Conservation (phyloP, 345 rosid species). For the Brassica incana region DNA sequence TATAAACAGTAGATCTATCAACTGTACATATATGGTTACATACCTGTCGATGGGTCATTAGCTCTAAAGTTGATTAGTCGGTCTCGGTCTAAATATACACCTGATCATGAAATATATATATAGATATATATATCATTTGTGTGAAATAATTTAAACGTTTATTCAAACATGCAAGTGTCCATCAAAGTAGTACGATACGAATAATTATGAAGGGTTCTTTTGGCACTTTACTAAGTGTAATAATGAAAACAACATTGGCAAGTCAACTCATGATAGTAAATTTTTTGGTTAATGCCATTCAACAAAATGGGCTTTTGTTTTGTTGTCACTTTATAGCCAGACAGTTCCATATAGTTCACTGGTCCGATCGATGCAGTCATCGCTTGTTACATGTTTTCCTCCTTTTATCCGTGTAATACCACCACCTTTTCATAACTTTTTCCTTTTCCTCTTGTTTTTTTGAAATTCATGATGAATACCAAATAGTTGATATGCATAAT, state of each 20-base stretch:
- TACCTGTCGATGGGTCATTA: constrained; percentile 33
- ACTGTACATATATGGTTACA: constrained; percentile 28
- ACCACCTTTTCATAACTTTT: constrained; percentile 1
- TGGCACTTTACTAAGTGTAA: constrained; percentile 43
- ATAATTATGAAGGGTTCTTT: constrained; percentile 33
- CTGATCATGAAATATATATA: constrained; percentile 36
- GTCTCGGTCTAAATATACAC: constrained; percentile 32
- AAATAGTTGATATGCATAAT: constrained; percentile 1
- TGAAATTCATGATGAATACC: constrained; percentile 17
- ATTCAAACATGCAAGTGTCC: constrained; percentile 36
- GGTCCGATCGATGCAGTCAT: constrained; percentile 37
- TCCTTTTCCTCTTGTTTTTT: background rate
- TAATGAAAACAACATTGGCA: constrained; percentile 42
- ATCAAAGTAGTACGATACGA: constrained; percentile 37
- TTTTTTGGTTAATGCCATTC: constrained; percentile 18
- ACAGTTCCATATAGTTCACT: constrained; percentile 30
- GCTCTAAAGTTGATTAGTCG: constrained; percentile 34
- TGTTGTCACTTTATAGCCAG: constrained; percentile 35
- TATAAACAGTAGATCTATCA: constrained; percentile 40
- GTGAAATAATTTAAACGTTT: background rate
- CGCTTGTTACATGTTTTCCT: constrained; percentile 21
- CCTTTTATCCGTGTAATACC: constrained; percentile 36
- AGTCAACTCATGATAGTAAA: constrained; percentile 38
- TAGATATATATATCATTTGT: constrained; percentile 14
- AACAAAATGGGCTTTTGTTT: constrained; percentile 26